Evolutionary conservation across 805 yeast species (phyloP).

Genomic region (Lipomyces starkeyi): DNA sequence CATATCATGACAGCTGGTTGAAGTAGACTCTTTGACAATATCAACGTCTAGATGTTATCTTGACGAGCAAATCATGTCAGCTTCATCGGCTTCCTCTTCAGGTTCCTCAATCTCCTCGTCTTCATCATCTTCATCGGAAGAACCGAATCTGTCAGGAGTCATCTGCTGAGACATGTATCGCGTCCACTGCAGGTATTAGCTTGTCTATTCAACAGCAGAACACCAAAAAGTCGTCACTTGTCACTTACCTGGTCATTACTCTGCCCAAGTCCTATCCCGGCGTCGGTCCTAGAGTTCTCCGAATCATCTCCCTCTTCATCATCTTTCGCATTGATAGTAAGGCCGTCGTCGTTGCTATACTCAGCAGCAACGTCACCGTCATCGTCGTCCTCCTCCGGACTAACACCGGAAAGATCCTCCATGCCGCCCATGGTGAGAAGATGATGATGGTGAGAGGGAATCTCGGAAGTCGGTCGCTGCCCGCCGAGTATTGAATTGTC

Average conservation of each 20-base stretch:
- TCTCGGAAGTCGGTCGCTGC: slow-evolving; percentile 50
- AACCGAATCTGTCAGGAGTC: slow-evolving; percentile 58
- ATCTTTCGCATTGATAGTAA: slow-evolving; percentile 39
- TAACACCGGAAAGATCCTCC: slow-evolving; percentile 38
- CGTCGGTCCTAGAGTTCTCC: slow-evolving; percentile 31
- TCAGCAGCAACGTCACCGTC: slow-evolving; percentile 41
- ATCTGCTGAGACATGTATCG: slow-evolving; percentile 78
- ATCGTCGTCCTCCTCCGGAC: slow-evolving; percentile 36
- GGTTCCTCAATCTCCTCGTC: slow-evolving; percentile 51
- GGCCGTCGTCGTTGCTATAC: slow-evolving; percentile 21
- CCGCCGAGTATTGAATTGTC: slow-evolving; percentile 94
- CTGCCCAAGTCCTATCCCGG: slow-evolving; percentile 43
- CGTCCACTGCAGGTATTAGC: slow-evolving; percentile 29
- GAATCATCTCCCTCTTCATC: slow-evolving; percentile 45
- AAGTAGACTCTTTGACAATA: slow-evolving; percentile 15
- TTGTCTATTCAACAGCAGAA: not conserved
- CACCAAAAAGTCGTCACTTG: not conserved
- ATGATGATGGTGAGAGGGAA: slow-evolving; percentile 22
- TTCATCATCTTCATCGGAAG: slow-evolving; percentile 63
- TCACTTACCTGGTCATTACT: slow-evolving; percentile 31
- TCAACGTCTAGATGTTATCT: slow-evolving; percentile 11
- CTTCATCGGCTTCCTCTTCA: slow-evolving; percentile 17
- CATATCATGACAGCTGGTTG: slow-evolving; percentile 23
- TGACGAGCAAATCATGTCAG: slow-evolving; percentile 11
- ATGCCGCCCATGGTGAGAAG: slow-evolving; percentile 39